Conservation (phyloP, 371 early-diverging fungal species). For the Apophysomyces ossiformis region DNA sequence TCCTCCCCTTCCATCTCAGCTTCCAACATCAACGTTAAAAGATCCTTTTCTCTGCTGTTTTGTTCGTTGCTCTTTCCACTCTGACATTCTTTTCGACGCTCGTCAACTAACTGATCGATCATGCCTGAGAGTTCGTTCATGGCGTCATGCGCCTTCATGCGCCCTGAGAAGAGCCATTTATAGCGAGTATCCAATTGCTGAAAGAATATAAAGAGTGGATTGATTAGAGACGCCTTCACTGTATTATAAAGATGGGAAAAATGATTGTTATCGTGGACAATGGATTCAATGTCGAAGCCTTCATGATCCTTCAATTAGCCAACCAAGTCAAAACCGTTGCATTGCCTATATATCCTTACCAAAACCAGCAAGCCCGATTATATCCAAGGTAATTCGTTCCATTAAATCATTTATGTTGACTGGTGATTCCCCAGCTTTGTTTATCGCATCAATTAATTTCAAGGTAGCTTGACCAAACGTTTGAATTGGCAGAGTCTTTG, state of each 20-base stretch:
- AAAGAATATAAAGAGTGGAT: slow-evolving; percentile 48
- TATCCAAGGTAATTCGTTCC: neutral
- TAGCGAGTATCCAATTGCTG: slow-evolving; percentile 45
- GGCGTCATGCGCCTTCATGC: slow-evolving; percentile 35
- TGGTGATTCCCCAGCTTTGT: neutral
- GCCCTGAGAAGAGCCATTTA: slow-evolving; percentile 28
- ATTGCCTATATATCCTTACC: neutral
- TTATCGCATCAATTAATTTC: slow-evolving; percentile 18
- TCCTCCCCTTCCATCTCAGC: slow-evolving; percentile 27
- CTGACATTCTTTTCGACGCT: slow-evolving; percentile 29
- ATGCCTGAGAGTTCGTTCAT: slow-evolving; percentile 27
- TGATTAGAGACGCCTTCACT: slow-evolving; percentile 12
- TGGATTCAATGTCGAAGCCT: slow-evolving; percentile 29
- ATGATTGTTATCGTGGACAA: slow-evolving; percentile 8
- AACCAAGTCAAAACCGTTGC: too few relatives aligned
- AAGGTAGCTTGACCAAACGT: slow-evolving; percentile 24
- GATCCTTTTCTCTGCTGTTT: slow-evolving; percentile 39
- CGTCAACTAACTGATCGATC: slow-evolving; percentile 41
- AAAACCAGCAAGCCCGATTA: slow-evolving; percentile 11
- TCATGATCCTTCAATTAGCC: neutral
- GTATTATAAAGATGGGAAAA: slow-evolving; percentile 22
- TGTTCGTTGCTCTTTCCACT: slow-evolving; percentile 9
- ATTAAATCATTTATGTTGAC: neutral
- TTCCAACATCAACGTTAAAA: slow-evolving; percentile 53
- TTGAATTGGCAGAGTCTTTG: slow-evolving; percentile 30